Percentiles rank a stretch among this genome's conserved stretches.
These are phyloP conservation scores for Ophiocytium majus DNA, from an alignment of 352 stramenopile species.

Conservation along the genomic window DNA sequence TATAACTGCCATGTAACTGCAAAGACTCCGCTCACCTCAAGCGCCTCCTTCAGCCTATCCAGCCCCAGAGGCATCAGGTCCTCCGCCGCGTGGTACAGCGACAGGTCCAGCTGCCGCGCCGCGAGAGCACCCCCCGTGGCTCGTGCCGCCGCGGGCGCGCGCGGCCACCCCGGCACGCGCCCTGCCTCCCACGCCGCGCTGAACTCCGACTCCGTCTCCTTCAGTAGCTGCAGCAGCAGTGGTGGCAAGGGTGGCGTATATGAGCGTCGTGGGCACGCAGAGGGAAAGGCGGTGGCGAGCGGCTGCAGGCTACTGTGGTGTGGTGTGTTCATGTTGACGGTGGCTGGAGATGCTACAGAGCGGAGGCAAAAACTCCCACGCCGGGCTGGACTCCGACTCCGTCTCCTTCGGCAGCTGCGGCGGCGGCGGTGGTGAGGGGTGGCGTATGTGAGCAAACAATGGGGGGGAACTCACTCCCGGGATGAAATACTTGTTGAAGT, in stretches of 20 bases:
- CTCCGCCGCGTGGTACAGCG: slow-evolving; percentile 62
- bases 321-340: no score
- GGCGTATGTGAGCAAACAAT: no score
- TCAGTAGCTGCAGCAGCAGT: slow-evolving; percentile 58
- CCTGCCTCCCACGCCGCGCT: slow-evolving; percentile 62
- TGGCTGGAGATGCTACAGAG: no score
- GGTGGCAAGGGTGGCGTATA: no score
- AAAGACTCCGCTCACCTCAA: slow-evolving; percentile 77
- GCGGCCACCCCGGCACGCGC: slow-evolving; percentile 59
- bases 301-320: no score
- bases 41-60: slow-evolving; percentile 83
- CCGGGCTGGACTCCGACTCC: slow-evolving; percentile 62
- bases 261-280: no score
- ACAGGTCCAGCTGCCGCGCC: background rate
- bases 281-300: no score
- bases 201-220: slow-evolving; percentile 62
- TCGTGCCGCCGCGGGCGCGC: background rate
- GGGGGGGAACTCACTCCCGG: no score
- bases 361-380: no score
- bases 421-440: no score
- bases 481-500: no score
- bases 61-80: slow-evolving; percentile 79
- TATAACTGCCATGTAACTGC: no score
- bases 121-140: background rate
- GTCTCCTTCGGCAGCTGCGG: slow-evolving; percentile 59